Base-by-base conservation (phyloP, 768 basidiomycete species). In the Rickenella mellea region DNA sequence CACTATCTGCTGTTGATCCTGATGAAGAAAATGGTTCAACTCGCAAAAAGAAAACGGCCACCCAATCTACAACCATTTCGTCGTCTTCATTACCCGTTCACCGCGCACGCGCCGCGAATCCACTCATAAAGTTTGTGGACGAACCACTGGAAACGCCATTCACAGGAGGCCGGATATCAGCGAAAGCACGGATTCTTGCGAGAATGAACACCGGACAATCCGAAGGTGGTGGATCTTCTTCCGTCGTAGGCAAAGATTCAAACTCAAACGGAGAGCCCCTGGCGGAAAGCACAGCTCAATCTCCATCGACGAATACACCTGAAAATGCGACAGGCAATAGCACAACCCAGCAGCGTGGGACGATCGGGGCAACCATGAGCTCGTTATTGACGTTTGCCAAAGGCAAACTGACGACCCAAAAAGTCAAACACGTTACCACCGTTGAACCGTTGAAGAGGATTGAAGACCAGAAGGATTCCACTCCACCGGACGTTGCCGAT, bases 361-460 rank as follows among this genome's bases (percentile, higher is more conserved):
- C 73, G 25, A 27, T 55, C 26, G 54, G 45, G 37, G 69, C 62
- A 42, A 67, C 58, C 36, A 66, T 62, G 24, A 76, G 70, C 44
- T 79, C 80, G 12, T 56, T 80, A 10, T 60, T 80, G 41, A 76
- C 70, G 5, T 67, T 63, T 15, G 58, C 68, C 6, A 80, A 75
- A 51, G 77, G 78, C 25, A 49, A 55, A 9, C 51, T 77, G 24
- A 73, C 70, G 48, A 71, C 67, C 4, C 57, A 76, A 44, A 76
- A 71, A 51, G 71, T 71, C 9, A 70, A 59, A 24, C 68, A 66
- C 44, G 42, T 45, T 24, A 31, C 41, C n/a, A n/a, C n/a, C n/a
- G n/a, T n/a, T n/a, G n/a, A 46, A 39, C 27, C 21, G 15, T 43
- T 38, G 14, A 22, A 47, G 47, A 27, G 55, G 55, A 5, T 48